phyloP scores from a whole-genome alignment of 495 filamentous ascomycete genomes.

The Hypomontagnella submonticulosa region DNA sequence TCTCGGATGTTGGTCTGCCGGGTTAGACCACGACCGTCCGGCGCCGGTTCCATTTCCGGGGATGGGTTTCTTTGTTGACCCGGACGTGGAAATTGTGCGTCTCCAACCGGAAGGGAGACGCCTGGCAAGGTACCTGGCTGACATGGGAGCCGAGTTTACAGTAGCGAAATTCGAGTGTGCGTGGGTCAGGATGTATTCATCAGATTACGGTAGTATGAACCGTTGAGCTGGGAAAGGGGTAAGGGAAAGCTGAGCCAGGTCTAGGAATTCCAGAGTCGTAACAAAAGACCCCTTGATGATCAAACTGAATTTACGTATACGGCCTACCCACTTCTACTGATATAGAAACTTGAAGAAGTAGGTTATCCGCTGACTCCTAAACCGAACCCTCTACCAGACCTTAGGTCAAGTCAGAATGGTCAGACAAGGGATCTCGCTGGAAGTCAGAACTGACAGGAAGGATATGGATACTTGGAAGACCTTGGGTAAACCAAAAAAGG shows the following conservation, averaged over 20 bases:
- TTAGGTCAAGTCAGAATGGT: constrained; percentile 1
- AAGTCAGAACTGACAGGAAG: constrained; percentile 3
- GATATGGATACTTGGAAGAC: constrained; percentile 2
- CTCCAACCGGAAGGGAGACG: constrained; percentile 42
- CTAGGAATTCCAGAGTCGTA: constrained; percentile 13
- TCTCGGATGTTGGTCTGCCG: constrained; percentile 13
- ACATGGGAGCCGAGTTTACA: constrained; percentile 34
- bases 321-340: constrained; percentile 1
- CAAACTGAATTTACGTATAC: constrained; percentile 3
- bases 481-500: constrained; percentile 21
- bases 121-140: constrained; percentile 35
- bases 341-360: background rate
- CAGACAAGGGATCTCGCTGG: background rate
- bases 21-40: constrained; percentile 23
- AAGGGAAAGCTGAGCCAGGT: background rate
- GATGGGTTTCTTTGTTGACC: constrained; percentile 30
- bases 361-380: background rate
- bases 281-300: constrained; percentile 1
- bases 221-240: constrained; percentile 9
- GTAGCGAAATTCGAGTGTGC: constrained; percentile 6
- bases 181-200: constrained; percentile 18
- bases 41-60: constrained; percentile 25
- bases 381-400: constrained; percentile 2
- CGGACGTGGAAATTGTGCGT: constrained; percentile 35
- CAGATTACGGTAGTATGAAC: constrained; percentile 18